Percentiles rank a stretch among this genome's conserved stretches.
These are phyloP conservation scores for Talaromyces wortmannii DNA, from an alignment of 495 filamentous ascomycete species.

Conservation along the genomic window DNA sequence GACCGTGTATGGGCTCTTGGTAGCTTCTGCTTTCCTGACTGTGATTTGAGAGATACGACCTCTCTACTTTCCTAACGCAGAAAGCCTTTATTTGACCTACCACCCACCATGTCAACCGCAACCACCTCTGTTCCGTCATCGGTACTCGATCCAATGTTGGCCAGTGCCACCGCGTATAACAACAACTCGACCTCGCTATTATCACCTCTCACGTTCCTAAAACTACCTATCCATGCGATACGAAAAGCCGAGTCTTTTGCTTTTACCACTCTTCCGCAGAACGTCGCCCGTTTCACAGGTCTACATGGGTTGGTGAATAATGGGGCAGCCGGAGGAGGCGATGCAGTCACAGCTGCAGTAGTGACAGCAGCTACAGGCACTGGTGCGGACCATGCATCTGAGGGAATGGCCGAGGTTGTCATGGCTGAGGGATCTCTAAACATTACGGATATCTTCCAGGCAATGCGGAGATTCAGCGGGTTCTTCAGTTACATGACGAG, in stretches of 20 bases:
- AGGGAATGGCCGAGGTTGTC: conserved; percentile 20
- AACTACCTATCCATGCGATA: conserved; percentile 29
- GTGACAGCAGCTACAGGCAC: conserved; percentile 20
- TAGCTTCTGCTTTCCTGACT: not conserved
- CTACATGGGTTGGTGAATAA: conserved; percentile 17
- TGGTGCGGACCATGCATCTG: conserved; percentile 20
- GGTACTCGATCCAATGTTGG: not conserved
- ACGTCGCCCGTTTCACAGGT: conserved; percentile 23
- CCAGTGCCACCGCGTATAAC: conserved; percentile 11
- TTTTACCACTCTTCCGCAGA: conserved; percentile 28
- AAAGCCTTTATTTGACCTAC: not conserved
- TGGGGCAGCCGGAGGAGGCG: conserved; percentile 14
- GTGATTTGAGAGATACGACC: not conserved
- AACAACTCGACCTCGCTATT: conserved; percentile 15
- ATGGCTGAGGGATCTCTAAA: conserved; percentile 22
- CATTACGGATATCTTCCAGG: conserved; percentile 28
- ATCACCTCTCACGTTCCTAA: conserved; percentile 21
- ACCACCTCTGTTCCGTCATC: not conserved
- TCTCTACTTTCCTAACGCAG: not conserved
- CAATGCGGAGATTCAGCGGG: conserved; percentile 62
- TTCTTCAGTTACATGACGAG: conserved; percentile 89
- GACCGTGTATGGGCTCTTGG: not conserved
- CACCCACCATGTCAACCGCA: not conserved
- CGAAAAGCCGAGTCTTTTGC: conserved; percentile 30
- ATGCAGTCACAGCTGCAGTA: conserved; percentile 18